Conservation (phyloP, 1,139 yeast genomes). For the Dujonia santamariae region DNA sequence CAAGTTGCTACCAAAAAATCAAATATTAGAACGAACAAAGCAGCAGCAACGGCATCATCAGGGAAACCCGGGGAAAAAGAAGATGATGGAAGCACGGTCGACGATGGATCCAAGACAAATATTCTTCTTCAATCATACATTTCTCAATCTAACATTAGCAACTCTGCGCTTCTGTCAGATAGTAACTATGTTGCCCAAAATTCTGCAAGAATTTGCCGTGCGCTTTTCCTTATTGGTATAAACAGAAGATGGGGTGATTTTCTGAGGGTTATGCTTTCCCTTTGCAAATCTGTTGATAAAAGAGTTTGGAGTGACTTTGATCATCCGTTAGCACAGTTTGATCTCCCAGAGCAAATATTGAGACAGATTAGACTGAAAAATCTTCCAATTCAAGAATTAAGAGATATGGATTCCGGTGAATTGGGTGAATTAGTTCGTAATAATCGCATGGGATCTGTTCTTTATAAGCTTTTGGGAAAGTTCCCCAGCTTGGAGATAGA, state of each 20-base stretch:
- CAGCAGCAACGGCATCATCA: neutral
- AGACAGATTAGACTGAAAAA: slow-evolving; percentile 61
- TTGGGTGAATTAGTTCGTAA: slow-evolving; percentile 90
- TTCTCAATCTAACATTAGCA: slow-evolving; percentile 68
- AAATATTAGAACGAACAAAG: slow-evolving; percentile 2
- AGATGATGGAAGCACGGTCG: slow-evolving; percentile 1
- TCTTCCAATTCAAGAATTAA: slow-evolving; percentile 65
- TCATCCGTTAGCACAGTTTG: slow-evolving; percentile 89
- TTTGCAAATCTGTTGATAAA: slow-evolving; percentile 84
- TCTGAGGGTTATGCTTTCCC: slow-evolving; percentile 66
- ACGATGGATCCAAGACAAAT: slow-evolving; percentile 67
- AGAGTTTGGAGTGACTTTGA: slow-evolving; percentile 79
- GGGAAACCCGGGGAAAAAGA: neutral
- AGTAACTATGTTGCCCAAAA: slow-evolving; percentile 94
- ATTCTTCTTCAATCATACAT: slow-evolving; percentile 84
- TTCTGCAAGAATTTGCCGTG: slow-evolving; percentile 88
- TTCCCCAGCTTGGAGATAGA: slow-evolving; percentile 75
- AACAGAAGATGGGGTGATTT: slow-evolving; percentile 89
- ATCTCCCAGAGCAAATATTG: slow-evolving; percentile 64
- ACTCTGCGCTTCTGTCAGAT: slow-evolving; percentile 83
- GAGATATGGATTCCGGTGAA: slow-evolving; percentile 74
- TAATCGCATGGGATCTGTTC: slow-evolving; percentile 60
- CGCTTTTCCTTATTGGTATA: slow-evolving; percentile 80
- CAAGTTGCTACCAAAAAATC: slow-evolving; percentile 52
- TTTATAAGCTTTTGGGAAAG: slow-evolving; percentile 60